Evolutionary conservation across 78 protist species (phyloP), one percentile per base, ranked within the genome.

Genomic region (Planoprotostelium fungivorum): DNA sequence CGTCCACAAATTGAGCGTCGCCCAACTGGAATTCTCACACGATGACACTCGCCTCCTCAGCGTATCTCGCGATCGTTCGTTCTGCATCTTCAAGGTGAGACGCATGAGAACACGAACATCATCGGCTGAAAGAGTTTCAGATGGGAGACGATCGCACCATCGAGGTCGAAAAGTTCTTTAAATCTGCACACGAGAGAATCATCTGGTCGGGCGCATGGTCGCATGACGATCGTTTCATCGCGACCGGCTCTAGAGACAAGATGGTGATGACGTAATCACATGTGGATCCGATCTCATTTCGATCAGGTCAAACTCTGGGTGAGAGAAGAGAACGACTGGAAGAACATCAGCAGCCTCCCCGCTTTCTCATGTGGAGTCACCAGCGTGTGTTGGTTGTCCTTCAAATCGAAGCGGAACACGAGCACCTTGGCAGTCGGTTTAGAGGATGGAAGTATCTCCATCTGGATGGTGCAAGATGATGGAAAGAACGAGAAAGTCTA

Each of bases 241-340:
- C 92, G 29, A 93, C 95, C 34, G 95, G 93, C 38, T 88, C 95
- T 28, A 89, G 95, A 85, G 95, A 93, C 87, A 93, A 93, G 36
- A 35, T 88, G 0, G 90, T 93, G 1, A 93, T 88, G 83, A 31
- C 88, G 34, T 92, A 91, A 91, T 34, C 1, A 5, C 38, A 89
- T 38, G 73, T 51, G 73, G 73, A 51, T 51, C 31, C 16, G 5
- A 51, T 51, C 73, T 16, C 5, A 5, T 85, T 85, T 25, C 5
- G 16, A 51, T 51, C 5, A 51, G 73, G 73, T 51, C 73, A 51
- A 51, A 51, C 16, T 51, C 5, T 51, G 73, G 73, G 16, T 25
- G 73, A 38, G 29, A 37, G 89, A 88, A 0, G 86, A 93, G 38
- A 31, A 34, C 63, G 84, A 39, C 16, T 87, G 89, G 36, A 85